Percentiles rank a stretch among this genome's conserved stretches.
These are phyloP conservation scores for Earliella scabrosa DNA, from an alignment of 1,284 basidiomycete species.

Conservation along the genomic window DNA sequence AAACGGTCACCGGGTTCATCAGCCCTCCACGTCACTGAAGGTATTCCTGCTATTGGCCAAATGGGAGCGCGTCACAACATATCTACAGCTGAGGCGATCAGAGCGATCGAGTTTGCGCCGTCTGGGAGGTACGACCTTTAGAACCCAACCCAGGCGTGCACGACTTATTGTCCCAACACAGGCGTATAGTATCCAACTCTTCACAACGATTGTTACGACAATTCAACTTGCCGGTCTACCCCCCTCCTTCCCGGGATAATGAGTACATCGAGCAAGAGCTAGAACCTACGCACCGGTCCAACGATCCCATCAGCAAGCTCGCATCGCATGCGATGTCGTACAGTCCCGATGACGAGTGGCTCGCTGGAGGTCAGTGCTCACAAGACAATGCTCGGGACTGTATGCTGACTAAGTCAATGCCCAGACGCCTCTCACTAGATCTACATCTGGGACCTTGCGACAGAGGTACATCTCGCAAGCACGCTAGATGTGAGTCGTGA, in stretches of 20 bases:
- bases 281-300: constrained; percentile 86
- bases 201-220: constrained; percentile 90
- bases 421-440: constrained; percentile 94
- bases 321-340: constrained; percentile 80
- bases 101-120: constrained; percentile 84
- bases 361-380: constrained; percentile 94
- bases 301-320: constrained; percentile 87
- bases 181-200: constrained; percentile 88
- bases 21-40: background rate
- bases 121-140: constrained; percentile 81
- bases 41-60: too few relatives aligned
- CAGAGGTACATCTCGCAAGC: constrained; percentile 86
- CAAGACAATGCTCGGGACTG: too few relatives aligned
- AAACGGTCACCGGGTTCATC: constrained; percentile 57
- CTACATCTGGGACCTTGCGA: constrained; percentile 95
- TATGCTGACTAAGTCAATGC: too few relatives aligned
- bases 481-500: constrained; percentile 95
- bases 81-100: constrained; percentile 71
- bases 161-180: too few relatives aligned
- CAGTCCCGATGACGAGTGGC: constrained; percentile 91
- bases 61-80: constrained; percentile 74
- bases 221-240: constrained; percentile 68
- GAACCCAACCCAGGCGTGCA: too few relatives aligned
- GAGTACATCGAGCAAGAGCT: constrained; percentile 68
- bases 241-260: constrained; percentile 41